Evolutionary conservation across 2,329 filamentous ascomycete genomes (phyloP).

Genomic region (Proliferodiscus dingleyae): DNA sequence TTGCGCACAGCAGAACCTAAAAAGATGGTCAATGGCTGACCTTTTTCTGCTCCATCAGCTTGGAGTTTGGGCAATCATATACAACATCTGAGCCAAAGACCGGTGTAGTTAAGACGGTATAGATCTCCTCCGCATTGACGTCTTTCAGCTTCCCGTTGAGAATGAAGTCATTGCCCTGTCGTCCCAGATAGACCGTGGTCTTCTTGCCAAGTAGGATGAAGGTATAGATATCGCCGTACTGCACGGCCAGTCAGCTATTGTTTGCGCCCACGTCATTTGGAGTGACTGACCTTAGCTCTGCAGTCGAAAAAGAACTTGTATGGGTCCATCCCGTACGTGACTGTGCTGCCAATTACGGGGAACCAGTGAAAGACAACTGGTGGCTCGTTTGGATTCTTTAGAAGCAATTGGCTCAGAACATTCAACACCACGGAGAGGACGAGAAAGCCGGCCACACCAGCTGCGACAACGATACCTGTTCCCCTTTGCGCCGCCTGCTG

Average conservation of each 20-base stretch:
- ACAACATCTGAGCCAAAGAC: slow-evolving; percentile 82
- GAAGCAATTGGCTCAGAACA: slow-evolving; percentile 71
- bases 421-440: slow-evolving; percentile 66
- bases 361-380: slow-evolving; percentile 78
- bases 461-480: slow-evolving; percentile 22
- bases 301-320: slow-evolving; percentile 76
- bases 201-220: slow-evolving; percentile 85
- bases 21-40: slow-evolving; percentile 38
- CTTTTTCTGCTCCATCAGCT: slow-evolving; percentile 96
- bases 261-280: slow-evolving; percentile 34
- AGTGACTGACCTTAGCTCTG: slow-evolving; percentile 69
- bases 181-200: slow-evolving; percentile 79
- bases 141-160: slow-evolving; percentile 87
- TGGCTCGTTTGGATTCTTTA: slow-evolving; percentile 77
- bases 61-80: slow-evolving; percentile 85
- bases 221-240: slow-evolving; percentile 88
- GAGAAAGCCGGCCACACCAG: slow-evolving; percentile 36
- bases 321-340: slow-evolving; percentile 93
- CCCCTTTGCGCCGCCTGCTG: slow-evolving; percentile 28
- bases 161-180: slow-evolving; percentile 84
- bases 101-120: slow-evolving; percentile 67
- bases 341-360: slow-evolving; percentile 81
- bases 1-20: slow-evolving; percentile 5
- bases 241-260: slow-evolving; percentile 11
- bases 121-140: slow-evolving; percentile 86